phyloP scores from a whole-genome alignment of 306 rosid genomes.

The Castanopsis chinensis region DNA sequence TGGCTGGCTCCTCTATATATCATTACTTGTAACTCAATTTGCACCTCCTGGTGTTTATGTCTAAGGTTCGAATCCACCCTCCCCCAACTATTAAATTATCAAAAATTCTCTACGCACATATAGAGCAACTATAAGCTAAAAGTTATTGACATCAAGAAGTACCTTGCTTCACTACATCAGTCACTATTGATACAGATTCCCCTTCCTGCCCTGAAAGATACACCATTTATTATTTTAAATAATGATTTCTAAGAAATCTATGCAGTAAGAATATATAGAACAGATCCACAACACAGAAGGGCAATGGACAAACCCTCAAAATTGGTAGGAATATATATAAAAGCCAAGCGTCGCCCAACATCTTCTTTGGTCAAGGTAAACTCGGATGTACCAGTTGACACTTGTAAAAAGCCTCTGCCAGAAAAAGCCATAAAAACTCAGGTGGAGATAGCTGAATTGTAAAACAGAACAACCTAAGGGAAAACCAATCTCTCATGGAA shows the following conservation, averaged over 20 bases:
- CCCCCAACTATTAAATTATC: no score
- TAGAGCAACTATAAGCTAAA: conserved; percentile 12
- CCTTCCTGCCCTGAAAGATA: conserved; percentile 85
- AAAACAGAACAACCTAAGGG: conserved; percentile 1
- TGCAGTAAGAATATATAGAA: conserved; percentile 11
- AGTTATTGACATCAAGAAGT: conserved; percentile 25
- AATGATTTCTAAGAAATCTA: conserved; percentile 8
- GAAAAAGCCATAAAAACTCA: conserved; percentile 19
- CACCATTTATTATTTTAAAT: conserved; percentile 20
- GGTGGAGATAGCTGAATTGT: conserved; percentile 16
- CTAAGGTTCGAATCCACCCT: no score
- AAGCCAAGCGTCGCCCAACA: conserved; percentile 70
- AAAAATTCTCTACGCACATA: background rate
- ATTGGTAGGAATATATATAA: conserved; percentile 80
- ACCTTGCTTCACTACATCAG: conserved; percentile 84
- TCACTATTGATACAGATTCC: conserved; percentile 55
- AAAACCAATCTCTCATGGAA: background rate
- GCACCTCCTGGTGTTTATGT: no score
- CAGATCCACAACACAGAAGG: conserved; percentile 18
- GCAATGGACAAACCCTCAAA: conserved; percentile 66
- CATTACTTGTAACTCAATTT: background rate
- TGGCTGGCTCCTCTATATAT: background rate
- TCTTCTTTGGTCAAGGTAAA: conserved; percentile 88
- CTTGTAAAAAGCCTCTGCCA: conserved; percentile 57
- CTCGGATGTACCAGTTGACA: conserved; percentile 81